These are phyloP conservation scores for Allomyces macrogynus DNA, from an alignment of 192 early-diverging fungal species.

Conservation along the genomic window DNA sequence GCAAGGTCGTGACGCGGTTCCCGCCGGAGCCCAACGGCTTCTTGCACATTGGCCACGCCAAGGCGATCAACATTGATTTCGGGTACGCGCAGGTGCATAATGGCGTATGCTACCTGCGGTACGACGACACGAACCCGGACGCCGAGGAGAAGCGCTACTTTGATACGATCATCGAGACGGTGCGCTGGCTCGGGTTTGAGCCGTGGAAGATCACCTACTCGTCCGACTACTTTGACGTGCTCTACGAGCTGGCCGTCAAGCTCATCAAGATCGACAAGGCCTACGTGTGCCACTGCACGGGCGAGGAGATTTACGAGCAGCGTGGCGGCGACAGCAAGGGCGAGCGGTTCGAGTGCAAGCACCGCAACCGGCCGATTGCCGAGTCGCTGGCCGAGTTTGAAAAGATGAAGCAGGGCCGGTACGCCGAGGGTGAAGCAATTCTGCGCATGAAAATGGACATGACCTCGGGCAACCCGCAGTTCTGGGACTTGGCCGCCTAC, in stretches of 20 bases:
- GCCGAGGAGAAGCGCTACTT: constrained; percentile 96
- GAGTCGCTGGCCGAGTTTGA: constrained; percentile 87
- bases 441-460: constrained; percentile 99
- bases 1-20: constrained; percentile 89
- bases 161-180: constrained; percentile 73
- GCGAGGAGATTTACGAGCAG: constrained; percentile 73
- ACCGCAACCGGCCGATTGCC: constrained; percentile 75
- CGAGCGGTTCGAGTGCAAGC: constrained; percentile 64
- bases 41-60: constrained; percentile 97
- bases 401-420: constrained; percentile 97
- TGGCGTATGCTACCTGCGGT: constrained; percentile 80
- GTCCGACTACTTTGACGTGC: constrained; percentile 88
- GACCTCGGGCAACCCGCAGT: constrained; percentile 90
- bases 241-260: constrained; percentile 87
- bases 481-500: constrained; percentile 99
- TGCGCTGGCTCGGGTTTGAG: constrained; percentile 90
- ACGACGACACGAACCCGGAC: constrained; percentile 72
- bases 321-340: constrained; percentile 82
- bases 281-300: constrained; percentile 90
- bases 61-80: constrained; percentile 99
- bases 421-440: constrained; percentile 71
- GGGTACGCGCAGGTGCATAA: constrained; percentile 80
- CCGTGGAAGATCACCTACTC: constrained; percentile 87
- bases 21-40: constrained; percentile 99
- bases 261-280: constrained; percentile 76